Percentiles rank a stretch among this genome's conserved stretches.
Conservation (phyloP, 768 basidiomycete species). For the Kwoniella dejecticola region DNA sequence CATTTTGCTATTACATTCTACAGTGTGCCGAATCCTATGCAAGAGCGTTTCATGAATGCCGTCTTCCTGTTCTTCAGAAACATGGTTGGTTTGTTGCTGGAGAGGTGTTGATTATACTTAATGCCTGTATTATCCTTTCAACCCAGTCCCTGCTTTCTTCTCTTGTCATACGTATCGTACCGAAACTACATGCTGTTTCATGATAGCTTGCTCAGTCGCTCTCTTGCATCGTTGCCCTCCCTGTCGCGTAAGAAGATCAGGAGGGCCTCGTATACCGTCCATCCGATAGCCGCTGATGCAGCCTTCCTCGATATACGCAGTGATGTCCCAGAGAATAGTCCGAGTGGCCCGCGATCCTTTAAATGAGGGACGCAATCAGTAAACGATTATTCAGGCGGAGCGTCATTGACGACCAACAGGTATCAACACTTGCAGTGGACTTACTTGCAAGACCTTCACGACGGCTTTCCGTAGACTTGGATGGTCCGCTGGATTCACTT, state of each 20-base stretch:
- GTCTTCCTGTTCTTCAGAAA: too few relatives aligned
- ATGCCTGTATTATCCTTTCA: too few relatives aligned
- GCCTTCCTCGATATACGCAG: conserved; percentile 84
- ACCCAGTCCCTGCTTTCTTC: too few relatives aligned
- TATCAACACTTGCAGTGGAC: too few relatives aligned
- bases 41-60: too few relatives aligned
- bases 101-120: too few relatives aligned
- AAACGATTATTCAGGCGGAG: neutral
- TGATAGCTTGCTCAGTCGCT: neutral
- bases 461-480: conserved; percentile 70
- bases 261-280: conserved; percentile 77
- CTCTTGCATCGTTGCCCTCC: neutral
- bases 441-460: conserved; percentile 1
- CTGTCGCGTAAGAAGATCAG: conserved; percentile 49
- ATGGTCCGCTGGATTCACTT: conserved; percentile 81
- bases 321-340: conserved; percentile 84
- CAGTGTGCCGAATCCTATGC: too few relatives aligned
- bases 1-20: too few relatives aligned
- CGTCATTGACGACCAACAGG: too few relatives aligned
- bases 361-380: neutral
- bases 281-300: conserved; percentile 82
- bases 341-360: conserved; percentile 75
- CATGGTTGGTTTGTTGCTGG: too few relatives aligned
- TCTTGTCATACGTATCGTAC: too few relatives aligned
- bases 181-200: too few relatives aligned